Evolutionary conservation across 2,329 filamentous ascomycete species (phyloP), one percentile per base, ranked within the genome.

Genomic region (Myriosclerotinia duriaeana): DNA sequence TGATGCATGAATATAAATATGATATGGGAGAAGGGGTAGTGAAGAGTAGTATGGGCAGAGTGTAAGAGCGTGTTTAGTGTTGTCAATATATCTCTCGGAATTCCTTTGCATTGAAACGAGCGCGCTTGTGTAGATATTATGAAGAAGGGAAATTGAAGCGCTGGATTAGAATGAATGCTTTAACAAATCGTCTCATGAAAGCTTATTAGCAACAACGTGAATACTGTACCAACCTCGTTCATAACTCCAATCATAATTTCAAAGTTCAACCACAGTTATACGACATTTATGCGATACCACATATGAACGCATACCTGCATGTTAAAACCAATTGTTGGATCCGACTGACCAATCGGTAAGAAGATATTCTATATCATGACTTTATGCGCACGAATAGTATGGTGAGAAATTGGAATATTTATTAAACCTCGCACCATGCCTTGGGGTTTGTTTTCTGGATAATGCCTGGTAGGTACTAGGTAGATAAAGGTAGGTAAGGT

Each of bases 1-100:
- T 76, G 85, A 88, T 73, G 83, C 84, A 76, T 87, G 76, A 78
- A 69, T 50, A 53, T 66, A 15, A 50, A 56, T 15, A 34, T 59
- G 34, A 7, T 36, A 17, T 1, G 15, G 15, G 34, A n/a, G 50
- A 12, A 9, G 53, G 58, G 58, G 48, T 62, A 34, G 36, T 42
- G 17, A 26, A 58, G 53, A 52, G 42, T 40, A n/a, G 62, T 61
- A 53, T 53, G 42, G 36, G 42, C 46, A n/a, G 53, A 63, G 60
- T 50, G 38, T 50, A 58, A 60, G 56, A 53, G 54, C 26, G 40
- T 50, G 44, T 50, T 52, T 61, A 50, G 44, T 61, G 5, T 65
- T 69, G 69, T 69, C 64, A 67, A 70, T 72, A 71, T 64, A 60
- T 63, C 60, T 56, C 59, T 53, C 56, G 34, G 36, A 42, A 42